Evolutionary conservation across 345 rosid species (phyloP).

Genomic region (Eucalyptus polybractea): DNA sequence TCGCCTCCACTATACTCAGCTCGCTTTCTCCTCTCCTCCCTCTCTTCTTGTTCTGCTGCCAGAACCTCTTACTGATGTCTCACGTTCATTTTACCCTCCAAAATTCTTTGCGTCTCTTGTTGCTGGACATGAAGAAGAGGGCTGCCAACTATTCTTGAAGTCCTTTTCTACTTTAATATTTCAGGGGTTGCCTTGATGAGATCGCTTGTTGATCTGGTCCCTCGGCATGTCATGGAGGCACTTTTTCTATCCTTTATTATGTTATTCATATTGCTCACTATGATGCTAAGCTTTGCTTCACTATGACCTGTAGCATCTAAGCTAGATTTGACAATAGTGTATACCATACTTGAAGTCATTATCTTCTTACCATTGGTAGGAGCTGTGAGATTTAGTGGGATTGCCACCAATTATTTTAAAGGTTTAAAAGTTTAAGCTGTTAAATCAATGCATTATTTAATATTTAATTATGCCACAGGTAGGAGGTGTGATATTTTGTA

Average conservation of each 20-base stretch:
- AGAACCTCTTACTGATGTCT: too few relatives aligned
- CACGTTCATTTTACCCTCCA: too few relatives aligned
- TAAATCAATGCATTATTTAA: rapidly evolving
- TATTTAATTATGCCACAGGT: rapidly evolving
- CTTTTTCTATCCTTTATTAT: slow-evolving; percentile 24
- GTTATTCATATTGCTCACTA: slow-evolving; percentile 13
- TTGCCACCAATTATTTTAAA: rapidly evolving
- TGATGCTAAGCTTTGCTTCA: neutral
- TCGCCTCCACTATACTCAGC: too few relatives aligned
- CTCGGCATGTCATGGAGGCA: slow-evolving; percentile 46
- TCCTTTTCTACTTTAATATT: too few relatives aligned
- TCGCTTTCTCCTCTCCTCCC: too few relatives aligned
- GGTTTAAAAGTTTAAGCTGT: rapidly evolving
- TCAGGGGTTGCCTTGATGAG: slow-evolving; percentile 18
- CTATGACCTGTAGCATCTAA: neutral
- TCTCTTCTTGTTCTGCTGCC: too few relatives aligned
- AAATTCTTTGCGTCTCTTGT: too few relatives aligned
- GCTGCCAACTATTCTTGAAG: too few relatives aligned
- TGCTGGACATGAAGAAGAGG: too few relatives aligned
- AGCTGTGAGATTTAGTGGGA: too few relatives aligned
- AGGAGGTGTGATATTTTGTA: too few relatives aligned
- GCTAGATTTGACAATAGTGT: neutral
- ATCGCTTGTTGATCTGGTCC: slow-evolving; percentile 23
- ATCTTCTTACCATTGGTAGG: slow-evolving; percentile 18
- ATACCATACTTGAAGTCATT: neutral